Base-by-base conservation (phyloP, 2,329 filamentous ascomycete genomes). In the Sporothrix mexicana region DNA sequence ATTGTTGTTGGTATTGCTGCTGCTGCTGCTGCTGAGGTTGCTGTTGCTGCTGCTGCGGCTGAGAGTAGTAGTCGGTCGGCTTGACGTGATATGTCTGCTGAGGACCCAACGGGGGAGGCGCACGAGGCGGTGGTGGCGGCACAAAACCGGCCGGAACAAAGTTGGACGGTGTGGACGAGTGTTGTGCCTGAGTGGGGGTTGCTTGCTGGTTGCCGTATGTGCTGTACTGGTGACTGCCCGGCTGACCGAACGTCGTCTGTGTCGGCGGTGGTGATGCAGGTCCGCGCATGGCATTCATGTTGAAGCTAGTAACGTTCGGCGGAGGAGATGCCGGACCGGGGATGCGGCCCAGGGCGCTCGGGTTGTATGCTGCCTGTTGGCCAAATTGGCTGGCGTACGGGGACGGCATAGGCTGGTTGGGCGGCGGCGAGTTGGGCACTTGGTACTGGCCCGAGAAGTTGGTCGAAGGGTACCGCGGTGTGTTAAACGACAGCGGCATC, bases 61-160 rank as follows among this genome's bases (percentile, higher is more conserved):
- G 79, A 71, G 81, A 61, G 43, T 79, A 79, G 71, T 80, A 79
- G 69, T 82, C 79, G 45, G 74, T 71, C 49, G 77, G 68, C 17
- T 77, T 78, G 75, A 89, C 88, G 75, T 89, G 86, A 41, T 88
- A 86, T 10, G 88, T 90, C 79, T 90, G 88, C 78, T 90, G 88
- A 45, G 88, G 87, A 3, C 88, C 88, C 76, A 90, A 78, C 1
- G 88, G 88, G 8, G 88, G 88, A 3, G 88, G 88, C 0, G 88
- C 88, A 0, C 89, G 89, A 1, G 89, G 88, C 1, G 89, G 89
- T 7, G 89, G 88, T 2, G 89, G 89, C 4, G 88, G 89, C 51
- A 91, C 86, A 74, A 90, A 90, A 3, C 88, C 88, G 0, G 84
- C 83, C 15, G 88, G 87, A 43, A 88, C 83, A 71, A 85, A 87